Base-by-base conservation (phyloP, 164 flowering plant genomes). In the Akebia trifoliata region DNA sequence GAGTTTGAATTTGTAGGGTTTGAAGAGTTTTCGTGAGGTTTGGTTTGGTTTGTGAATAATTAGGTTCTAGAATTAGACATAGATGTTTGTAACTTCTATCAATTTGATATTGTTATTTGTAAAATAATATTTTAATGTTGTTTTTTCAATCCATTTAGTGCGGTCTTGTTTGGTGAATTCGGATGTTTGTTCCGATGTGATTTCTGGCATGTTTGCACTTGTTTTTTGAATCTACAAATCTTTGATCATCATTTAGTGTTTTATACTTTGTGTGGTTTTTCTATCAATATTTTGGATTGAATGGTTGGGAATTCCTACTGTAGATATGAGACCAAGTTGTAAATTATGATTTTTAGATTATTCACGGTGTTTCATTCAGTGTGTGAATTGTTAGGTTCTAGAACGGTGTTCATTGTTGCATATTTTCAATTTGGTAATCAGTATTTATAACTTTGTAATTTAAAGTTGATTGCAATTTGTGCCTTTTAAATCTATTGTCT, bases 161-260 rank as follows among this genome's bases (percentile, higher is more conserved):
- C n/a, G n/a, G n/a, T n/a, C n/a, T n/a, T n/a, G n/a, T n/a, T n/a
- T n/a, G n/a, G n/a, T n/a, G 18, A 47, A 64, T 26, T 60, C 69
- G 4, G 15, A 56, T 8, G 32, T 62, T 12, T 61, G 61, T 36
- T 56, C 76, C 14, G 80, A 76, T 57, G 60, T 73, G 17, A 8
- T 65, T 9, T 34, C 72, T 20, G 77, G 77, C 43, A 60, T 48
- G 45, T 42, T 76, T 37, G 67, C 64, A 22, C 21, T 76, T 48
- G n/a, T 0, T 49, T 89, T n/a, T 10, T 81, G 50, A 67, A 60
- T 0, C 0, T 78, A 10, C n/a, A n/a, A n/a, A n/a, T n/a, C n/a
- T 75, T 90, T 62, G 73, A 71, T 36, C 54, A 84, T 53, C 81
- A 75, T 15, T 69, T 86, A 5, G 73, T 61, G 4, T 67, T 89